A percentile compares a stretch with the other conserved stretches of the same genome.
phyloP scores from a whole-genome alignment of 805 yeast species.

The Isabelozyma heimii region DNA sequence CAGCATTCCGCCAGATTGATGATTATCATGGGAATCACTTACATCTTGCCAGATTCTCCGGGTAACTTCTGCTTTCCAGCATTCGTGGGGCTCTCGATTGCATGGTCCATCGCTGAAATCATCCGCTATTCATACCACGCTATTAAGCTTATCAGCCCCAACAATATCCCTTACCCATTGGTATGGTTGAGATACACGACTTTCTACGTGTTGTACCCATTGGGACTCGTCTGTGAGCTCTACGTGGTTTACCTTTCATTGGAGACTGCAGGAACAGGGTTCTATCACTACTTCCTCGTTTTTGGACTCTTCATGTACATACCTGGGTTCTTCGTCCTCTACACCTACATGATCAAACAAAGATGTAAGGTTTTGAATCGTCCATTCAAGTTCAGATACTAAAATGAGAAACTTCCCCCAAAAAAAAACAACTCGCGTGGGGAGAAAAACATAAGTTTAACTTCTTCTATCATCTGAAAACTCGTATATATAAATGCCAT shows the following conservation, averaged over 20 bases:
- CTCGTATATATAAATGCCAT: no score
- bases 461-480: no score
- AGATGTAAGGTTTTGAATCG: slow-evolving; percentile 16
- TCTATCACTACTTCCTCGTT: slow-evolving; percentile 18
- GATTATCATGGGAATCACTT: slow-evolving; percentile 27
- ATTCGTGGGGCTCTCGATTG: slow-evolving; percentile 19
- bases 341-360: slow-evolving; percentile 29
- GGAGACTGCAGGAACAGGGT: slow-evolving; percentile 3
- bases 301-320: slow-evolving; percentile 21
- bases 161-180: slow-evolving; percentile 13
- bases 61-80: slow-evolving; percentile 21
- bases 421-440: no score
- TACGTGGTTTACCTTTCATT: slow-evolving; percentile 23
- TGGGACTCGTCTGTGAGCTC: slow-evolving; percentile 26
- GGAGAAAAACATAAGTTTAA: no score
- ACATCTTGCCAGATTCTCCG: slow-evolving; percentile 22
- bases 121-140: slow-evolving; percentile 26
- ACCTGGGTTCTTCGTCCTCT: slow-evolving; percentile 28
- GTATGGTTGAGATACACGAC: slow-evolving; percentile 28
- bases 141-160: slow-evolving; percentile 10
- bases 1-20: slow-evolving; percentile 28
- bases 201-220: slow-evolving; percentile 27
- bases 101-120: slow-evolving; percentile 30
- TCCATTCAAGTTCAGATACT: neutral
- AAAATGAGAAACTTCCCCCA: no score